A percentile compares a stretch with the other conserved stretches of the same genome.
Evolutionary conservation across 768 basidiomycete genomes (phyloP).

Genomic region (Mycena sanguinolenta): DNA sequence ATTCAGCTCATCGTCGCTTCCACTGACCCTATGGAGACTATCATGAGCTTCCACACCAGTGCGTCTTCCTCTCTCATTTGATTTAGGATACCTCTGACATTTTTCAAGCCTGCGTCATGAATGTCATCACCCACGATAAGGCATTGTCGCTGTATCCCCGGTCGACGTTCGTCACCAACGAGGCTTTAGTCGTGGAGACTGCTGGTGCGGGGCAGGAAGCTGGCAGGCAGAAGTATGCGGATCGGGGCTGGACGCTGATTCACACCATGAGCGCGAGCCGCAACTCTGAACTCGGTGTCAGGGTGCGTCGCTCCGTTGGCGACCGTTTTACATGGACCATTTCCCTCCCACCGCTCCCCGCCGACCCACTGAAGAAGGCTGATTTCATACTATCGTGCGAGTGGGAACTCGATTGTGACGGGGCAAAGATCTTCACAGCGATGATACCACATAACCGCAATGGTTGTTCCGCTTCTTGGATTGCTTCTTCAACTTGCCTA

Average conservation of each 20-base stretch:
- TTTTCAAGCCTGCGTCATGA: slow-evolving; percentile 56
- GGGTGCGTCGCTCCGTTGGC: slow-evolving; percentile 21
- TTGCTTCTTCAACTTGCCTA: no score
- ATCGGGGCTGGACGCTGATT: slow-evolving; percentile 52
- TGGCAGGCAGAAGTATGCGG: slow-evolving; percentile 49
- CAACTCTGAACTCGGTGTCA: not conserved
- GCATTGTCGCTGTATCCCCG: slow-evolving; percentile 59
- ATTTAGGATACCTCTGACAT: not conserved
- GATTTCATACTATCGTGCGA: not conserved
- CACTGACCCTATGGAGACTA: slow-evolving; percentile 49
- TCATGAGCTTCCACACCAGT: slow-evolving; percentile 66
- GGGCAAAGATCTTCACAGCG: not conserved
- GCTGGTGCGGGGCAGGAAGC: slow-evolving; percentile 19
- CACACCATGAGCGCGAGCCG: not conserved
- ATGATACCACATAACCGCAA: no score
- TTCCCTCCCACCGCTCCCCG: not conserved
- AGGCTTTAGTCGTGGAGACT: slow-evolving; percentile 35
- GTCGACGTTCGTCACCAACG: slow-evolving; percentile 52
- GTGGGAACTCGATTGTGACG: not conserved
- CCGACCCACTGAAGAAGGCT: not conserved
- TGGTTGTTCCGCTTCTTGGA: no score
- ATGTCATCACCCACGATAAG: slow-evolving; percentile 55
- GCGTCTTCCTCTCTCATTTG: slow-evolving; percentile 31
- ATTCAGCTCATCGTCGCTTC: slow-evolving; percentile 58
- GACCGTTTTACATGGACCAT: slow-evolving; percentile 24